These are phyloP conservation scores for Alternaria incomplexa DNA, from an alignment of 2,329 filamentous ascomycete species.

Conservation along the genomic window DNA sequence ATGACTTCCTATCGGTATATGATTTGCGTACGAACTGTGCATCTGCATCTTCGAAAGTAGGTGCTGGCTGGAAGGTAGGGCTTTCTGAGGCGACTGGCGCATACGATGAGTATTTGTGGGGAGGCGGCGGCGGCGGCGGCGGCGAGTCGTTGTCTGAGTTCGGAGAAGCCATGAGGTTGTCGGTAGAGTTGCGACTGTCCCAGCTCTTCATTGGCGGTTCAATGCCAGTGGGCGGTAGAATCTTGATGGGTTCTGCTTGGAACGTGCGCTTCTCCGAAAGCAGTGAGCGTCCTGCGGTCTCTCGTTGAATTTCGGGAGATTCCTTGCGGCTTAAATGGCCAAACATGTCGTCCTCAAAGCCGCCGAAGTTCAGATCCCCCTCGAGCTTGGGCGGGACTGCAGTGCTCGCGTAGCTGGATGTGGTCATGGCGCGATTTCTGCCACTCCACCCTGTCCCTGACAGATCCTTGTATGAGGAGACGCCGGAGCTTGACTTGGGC, in stretches of 20 bases:
- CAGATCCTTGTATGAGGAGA: slow-evolving; percentile 26
- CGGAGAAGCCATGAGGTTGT: slow-evolving; percentile 55
- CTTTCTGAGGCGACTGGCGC: slow-evolving; percentile 43
- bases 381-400: slow-evolving; percentile 61
- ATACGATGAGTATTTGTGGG: slow-evolving; percentile 43
- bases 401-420: slow-evolving; percentile 57
- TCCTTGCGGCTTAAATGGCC: slow-evolving; percentile 37
- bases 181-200: slow-evolving; percentile 59
- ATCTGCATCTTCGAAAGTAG: slow-evolving; percentile 37
- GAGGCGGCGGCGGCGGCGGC: slow-evolving; percentile 41
- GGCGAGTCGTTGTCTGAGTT: slow-evolving; percentile 44
- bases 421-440: slow-evolving; percentile 52
- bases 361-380: slow-evolving; percentile 41
- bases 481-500: slow-evolving; percentile 31
- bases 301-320: slow-evolving; percentile 34
- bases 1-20: slow-evolving; percentile 28
- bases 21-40: slow-evolving; percentile 38
- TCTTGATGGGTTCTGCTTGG: slow-evolving; percentile 52
- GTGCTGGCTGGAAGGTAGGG: slow-evolving; percentile 32
- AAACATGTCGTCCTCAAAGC: slow-evolving; percentile 61
- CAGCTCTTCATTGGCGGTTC: slow-evolving; percentile 60
- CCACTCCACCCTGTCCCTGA: slow-evolving; percentile 17
- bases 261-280: slow-evolving; percentile 44
- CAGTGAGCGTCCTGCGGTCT: slow-evolving; percentile 40
- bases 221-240: slow-evolving; percentile 52